Conservation (phyloP, 352 stramenopile species). For the Phytophthora kernoviae region DNA sequence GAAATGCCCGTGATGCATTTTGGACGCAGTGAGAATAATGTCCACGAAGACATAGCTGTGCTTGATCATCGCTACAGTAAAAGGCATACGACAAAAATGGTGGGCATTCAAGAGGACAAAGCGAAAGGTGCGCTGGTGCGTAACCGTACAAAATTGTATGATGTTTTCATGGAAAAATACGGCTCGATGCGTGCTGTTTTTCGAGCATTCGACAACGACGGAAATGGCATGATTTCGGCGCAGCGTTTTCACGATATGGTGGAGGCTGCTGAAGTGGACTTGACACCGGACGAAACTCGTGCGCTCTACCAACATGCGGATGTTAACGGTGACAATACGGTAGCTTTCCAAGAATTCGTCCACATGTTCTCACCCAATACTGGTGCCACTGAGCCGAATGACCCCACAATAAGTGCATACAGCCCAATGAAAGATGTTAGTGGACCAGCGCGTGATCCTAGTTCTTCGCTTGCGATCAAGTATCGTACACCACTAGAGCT, state of each 20-base stretch:
- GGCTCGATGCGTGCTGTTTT: conserved; percentile 82
- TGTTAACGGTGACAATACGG: conserved; percentile 70
- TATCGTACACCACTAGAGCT: conserved; percentile 68
- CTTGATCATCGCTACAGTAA: background rate
- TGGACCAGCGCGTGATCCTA: conserved; percentile 41
- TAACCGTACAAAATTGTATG: conserved; percentile 60
- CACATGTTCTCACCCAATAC: conserved; percentile 60
- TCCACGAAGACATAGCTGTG: conserved; percentile 14
- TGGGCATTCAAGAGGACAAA: conserved; percentile 12
- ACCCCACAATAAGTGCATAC: conserved; percentile 31
- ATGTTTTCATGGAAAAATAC: conserved; percentile 75
- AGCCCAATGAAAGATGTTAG: conserved; percentile 31
- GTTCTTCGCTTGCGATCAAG: conserved; percentile 66
- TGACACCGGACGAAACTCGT: conserved; percentile 45
- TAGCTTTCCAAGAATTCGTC: conserved; percentile 75
- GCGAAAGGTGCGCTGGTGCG: conserved; percentile 30
- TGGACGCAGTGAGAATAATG: conserved; percentile 9
- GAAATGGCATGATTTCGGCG: conserved; percentile 71
- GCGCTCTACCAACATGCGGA: conserved; percentile 65
- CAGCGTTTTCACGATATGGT: conserved; percentile 79
- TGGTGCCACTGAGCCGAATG: background rate
- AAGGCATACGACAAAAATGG: background rate
- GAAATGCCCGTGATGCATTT: conserved; percentile 7
- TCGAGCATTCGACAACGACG: conserved; percentile 69
- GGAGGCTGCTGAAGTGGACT: conserved; percentile 63